Conservation (phyloP, 176 grass and related monocot genomes). For the Poa pratensis region DNA sequence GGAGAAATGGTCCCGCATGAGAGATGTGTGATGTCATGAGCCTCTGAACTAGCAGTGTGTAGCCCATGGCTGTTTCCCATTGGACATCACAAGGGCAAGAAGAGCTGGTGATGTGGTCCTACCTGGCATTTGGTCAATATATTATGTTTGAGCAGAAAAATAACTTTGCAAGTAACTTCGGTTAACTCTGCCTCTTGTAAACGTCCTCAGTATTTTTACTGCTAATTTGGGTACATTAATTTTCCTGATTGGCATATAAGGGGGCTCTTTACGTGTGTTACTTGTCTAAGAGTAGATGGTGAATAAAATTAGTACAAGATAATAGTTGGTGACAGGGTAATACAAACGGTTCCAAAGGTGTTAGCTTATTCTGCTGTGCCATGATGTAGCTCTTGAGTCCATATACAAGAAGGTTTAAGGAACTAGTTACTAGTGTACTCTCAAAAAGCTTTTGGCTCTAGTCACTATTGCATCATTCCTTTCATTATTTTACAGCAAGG, state of each 20-base stretch:
- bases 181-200: constrained; percentile 4
- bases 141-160: neutral
- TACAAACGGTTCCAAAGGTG: neutral
- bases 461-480: neutral
- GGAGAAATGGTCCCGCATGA: neutral
- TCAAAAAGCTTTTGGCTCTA: constrained; percentile 14
- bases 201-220: neutral
- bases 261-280: neutral
- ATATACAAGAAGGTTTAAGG: neutral
- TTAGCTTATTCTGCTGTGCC: neutral
- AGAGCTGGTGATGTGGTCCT: constrained; percentile 33
- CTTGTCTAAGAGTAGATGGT: neutral
- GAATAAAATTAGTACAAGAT: neutral
- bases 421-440: neutral
- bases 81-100: constrained; percentile 35
- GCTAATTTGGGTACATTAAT: neutral
- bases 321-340: neutral
- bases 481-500: too few species aligned
- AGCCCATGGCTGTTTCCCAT: constrained; percentile 40
- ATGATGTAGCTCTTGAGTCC: constrained; percentile 19
- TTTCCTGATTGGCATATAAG: neutral
- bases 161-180: neutral
- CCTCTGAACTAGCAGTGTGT: constrained; percentile 42
- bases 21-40: constrained; percentile 43
- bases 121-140: constrained; percentile 20